Conservation (phyloP, 306 rosid species). For the Lablab purpureus region DNA sequence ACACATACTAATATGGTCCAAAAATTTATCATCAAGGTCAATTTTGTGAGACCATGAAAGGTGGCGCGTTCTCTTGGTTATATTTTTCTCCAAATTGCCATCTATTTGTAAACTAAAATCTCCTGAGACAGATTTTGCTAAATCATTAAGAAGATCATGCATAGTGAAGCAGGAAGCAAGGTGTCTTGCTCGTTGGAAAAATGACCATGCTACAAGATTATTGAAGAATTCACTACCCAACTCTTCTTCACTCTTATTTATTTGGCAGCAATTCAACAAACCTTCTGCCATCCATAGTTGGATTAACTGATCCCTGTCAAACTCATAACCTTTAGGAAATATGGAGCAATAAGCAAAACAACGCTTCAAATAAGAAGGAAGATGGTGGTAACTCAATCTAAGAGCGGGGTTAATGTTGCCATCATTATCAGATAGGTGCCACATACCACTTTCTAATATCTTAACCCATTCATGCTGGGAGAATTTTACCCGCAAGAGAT, state of each 20-base stretch:
- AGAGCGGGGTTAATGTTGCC: constrained; percentile 42
- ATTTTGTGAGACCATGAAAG: neutral
- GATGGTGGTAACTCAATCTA: constrained; percentile 42
- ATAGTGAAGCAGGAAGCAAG: constrained; percentile 15
- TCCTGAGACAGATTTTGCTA: constrained; percentile 51
- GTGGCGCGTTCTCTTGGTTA: constrained; percentile 18
- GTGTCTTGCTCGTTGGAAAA: constrained; percentile 42
- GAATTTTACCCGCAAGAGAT: constrained; percentile 43
- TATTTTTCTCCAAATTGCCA: neutral
- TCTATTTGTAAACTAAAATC: constrained; percentile 10
- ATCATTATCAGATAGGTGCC: constrained; percentile 31
- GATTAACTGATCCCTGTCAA: neutral
- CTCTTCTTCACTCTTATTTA: constrained; percentile 44
- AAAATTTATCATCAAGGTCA: rapidly evolving
- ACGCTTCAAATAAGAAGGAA: constrained; percentile 33
- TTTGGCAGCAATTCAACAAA: neutral
- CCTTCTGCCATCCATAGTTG: constrained; percentile 49
- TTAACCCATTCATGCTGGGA: constrained; percentile 32
- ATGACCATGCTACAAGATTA: constrained; percentile 57
- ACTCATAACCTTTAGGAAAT: constrained; percentile 1
- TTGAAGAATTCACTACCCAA: constrained; percentile 48
- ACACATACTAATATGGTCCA: neutral
- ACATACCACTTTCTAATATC: constrained; percentile 43
- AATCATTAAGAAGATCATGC: constrained; percentile 63
- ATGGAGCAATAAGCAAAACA: constrained; percentile 41